Evolutionary conservation across 2,329 filamentous ascomycete genomes (phyloP), one percentile per base, ranked within the genome.

Genomic region (Scedosporium aurantiacum): DNA sequence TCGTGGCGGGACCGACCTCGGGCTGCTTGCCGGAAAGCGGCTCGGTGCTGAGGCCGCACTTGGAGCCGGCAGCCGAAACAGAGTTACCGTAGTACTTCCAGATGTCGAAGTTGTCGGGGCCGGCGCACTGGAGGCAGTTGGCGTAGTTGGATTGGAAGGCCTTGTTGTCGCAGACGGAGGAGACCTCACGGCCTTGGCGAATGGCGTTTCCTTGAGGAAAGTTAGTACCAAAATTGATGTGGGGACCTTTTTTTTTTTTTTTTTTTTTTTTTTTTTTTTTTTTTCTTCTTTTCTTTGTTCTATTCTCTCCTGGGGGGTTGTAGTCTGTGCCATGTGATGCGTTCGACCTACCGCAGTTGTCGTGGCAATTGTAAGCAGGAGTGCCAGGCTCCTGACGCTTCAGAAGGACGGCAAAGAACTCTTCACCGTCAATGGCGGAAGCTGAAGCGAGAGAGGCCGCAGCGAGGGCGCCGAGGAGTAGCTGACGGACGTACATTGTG

Each of bases 341-440:
- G 41, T 5, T 18, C 6, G 18, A 67, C 71, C 43, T 68, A 77
- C 77, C 77, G 66, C 77, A 79, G 64, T 77, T 74, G 59, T 74
- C 73, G 63, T 79, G 77, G 67, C 77, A 79, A 23, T 74, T 72
- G 64, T 76, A 79, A 2, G 69, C 66, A 16, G 76, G 73, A 6
- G 75, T 75, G 5, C 76, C 77, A 12, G 76, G 75, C 18, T 74
- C 73, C 66, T 79, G 77, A 56, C 77, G 75, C 64, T 70, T 72
- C 60, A 75, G 63, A 2, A 77, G 64, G 58, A 25, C 28, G 16
- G 58, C 2, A 25, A 60, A 60, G 47, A 41, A 18, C 37, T 37
- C 40, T 23, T 32, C 60, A 25, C 58, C 28, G 21, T 63, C 54
- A 27, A 60, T 56, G 32, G 63, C 45, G 23, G 60, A 64, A 25